Conservation (phyloP, 2,329 filamentous ascomycete species). For the Conoideocrella luteorostrata region DNA sequence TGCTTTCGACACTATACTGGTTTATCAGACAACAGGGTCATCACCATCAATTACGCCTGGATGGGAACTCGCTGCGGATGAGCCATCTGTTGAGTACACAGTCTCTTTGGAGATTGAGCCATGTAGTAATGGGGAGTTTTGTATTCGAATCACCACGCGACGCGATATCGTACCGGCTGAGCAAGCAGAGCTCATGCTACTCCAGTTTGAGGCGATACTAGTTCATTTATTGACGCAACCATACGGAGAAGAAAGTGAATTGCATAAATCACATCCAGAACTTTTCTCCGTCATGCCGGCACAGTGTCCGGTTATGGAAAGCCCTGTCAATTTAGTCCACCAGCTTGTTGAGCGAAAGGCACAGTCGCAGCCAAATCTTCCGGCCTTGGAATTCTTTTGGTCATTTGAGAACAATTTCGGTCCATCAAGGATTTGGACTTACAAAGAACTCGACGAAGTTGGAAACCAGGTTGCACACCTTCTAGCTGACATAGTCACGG, state of each 20-base stretch:
- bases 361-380: constrained; percentile 44
- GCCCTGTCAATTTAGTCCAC: constrained; percentile 59
- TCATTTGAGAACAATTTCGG: constrained; percentile 41
- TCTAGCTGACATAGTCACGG: constrained; percentile 41
- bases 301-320: constrained; percentile 47
- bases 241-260: constrained; percentile 31
- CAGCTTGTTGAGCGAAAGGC: constrained; percentile 69
- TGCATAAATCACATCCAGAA: constrained; percentile 23
- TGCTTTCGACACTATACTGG: constrained; percentile 80
- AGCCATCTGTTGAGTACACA: constrained; percentile 67
- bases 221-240: constrained; percentile 48
- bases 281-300: constrained; percentile 64
- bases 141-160: constrained; percentile 61
- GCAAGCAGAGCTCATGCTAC: constrained; percentile 61
- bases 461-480: constrained; percentile 68
- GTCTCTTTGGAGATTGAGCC: constrained; percentile 76
- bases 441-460: constrained; percentile 60
- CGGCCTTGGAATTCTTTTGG: constrained; percentile 70
- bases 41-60: constrained; percentile 19
- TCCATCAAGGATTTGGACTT: constrained; percentile 60
- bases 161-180: constrained; percentile 57
- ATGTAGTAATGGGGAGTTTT: constrained; percentile 36
- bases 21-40: constrained; percentile 61
- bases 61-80: constrained; percentile 60
- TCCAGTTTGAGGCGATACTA: constrained; percentile 67